Base-by-base conservation (phyloP, 768 basidiomycete species). In the Strobilomyces confusus region DNA sequence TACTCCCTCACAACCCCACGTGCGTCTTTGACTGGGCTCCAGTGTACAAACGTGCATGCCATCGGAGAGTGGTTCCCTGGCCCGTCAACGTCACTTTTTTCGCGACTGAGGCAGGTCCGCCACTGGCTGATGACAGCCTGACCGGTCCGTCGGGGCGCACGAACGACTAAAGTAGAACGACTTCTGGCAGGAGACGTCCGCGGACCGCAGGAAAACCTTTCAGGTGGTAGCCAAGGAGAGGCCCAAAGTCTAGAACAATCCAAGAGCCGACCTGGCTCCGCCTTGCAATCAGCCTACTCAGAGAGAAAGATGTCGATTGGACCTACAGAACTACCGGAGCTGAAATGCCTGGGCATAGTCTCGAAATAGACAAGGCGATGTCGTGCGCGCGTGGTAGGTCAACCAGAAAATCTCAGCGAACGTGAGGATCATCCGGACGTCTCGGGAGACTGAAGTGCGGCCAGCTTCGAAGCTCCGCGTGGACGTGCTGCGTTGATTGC, bases 141-240 rank as follows among this genome's bases (percentile, higher is more conserved):
- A 26, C 26, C 26, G 26, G n/a, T n/a, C n/a, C n/a, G n/a, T n/a
- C n/a, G n/a, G n/a, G n/a, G n/a, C n/a, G n/a, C 30, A 48, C 13
- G 36, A 22, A 20, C 13, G 48, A 48, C 23, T 19, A n/a, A 36
- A 13, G n/a, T 33, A 17, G 30, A 9, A 17, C 17, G 11, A 30
- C 34, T 49, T 61, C 50, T n/a, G 20, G 47, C 9, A n/a, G 23
- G 7, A 11, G 25, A 47, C 30, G 7, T 48, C 60, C 51, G 58
- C 54, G 54, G 61, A 60, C 40, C 23, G 33, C 4, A 19, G 38
- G 14, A 41, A 30, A 26, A 33, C 14, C 13, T 22, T 32, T 30
- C 30, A 40, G 49, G 44, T 22, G 32, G 36, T n/a, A n/a, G 58
- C 51, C 58, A 60, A 59, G 61, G 51, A 33, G 13, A 26, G 34